Conservation (phyloP, 208 protist genomes). For the Wallacemonas sp. region DNA sequence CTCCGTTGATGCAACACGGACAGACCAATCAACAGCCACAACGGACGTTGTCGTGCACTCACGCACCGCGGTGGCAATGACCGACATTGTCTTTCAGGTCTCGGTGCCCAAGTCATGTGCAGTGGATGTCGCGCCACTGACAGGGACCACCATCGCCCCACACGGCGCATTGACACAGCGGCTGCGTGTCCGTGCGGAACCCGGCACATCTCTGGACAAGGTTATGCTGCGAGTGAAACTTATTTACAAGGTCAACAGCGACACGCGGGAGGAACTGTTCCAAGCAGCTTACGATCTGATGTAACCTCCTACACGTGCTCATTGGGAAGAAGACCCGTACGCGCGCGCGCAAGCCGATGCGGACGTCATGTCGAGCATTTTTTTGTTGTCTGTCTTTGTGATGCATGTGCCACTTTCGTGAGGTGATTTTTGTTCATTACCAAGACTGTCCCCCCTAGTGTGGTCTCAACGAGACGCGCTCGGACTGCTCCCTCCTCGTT, state of each 20-base stretch:
- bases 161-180: conserved; percentile 38
- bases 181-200: conserved; percentile 47
- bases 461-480: no score
- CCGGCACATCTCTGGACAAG: conserved; percentile 34
- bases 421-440: background rate
- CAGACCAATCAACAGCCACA: conserved; percentile 8
- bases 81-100: conserved; percentile 66
- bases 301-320: no score
- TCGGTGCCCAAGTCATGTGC: conserved; percentile 61
- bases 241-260: conserved; percentile 48
- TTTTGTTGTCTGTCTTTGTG: conserved; percentile 6
- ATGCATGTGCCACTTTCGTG: background rate
- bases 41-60: conserved; percentile 52
- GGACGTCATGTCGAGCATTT: no score
- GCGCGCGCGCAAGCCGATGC: no score
- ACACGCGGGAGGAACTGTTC: conserved; percentile 51
- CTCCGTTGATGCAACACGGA: conserved; percentile 24
- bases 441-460: no score
- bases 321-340: no score
- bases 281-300: conserved; percentile 37
- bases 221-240: conserved; percentile 73
- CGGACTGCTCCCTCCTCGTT: no score
- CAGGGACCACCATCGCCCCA: conserved; percentile 32
- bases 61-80: conserved; percentile 18
- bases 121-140: conserved; percentile 51